Base-by-base conservation (phyloP, 257 asterid genomes). In the Eucommia ulmoides region DNA sequence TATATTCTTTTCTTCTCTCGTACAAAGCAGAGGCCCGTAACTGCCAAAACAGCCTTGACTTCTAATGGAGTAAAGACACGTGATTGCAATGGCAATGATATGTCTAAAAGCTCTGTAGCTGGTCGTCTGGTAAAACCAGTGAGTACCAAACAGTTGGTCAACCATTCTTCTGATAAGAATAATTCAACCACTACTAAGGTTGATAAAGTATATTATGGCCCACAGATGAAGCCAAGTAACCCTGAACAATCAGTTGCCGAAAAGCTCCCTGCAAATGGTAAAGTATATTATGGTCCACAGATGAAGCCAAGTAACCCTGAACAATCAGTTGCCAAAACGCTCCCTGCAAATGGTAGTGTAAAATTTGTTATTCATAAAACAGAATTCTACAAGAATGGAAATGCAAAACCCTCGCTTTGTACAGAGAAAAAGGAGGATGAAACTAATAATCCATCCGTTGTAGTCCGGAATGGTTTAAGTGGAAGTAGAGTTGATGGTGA, bases 1-100 rank as follows among this genome's bases (percentile, higher is more conserved):
- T 86, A 91, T 66, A 76, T 91, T 42, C 96, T 91, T 54, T 91
- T 86, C 80, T 86, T 74, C 64, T 72, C 89, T 64, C 97, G 99
- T 51, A 66, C 82, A 48, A 81, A 91, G 61, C 97, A 81, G 69
- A 86, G 93, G 78, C 80, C 83, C 25, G 77, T 53, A 51, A 33
- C 68, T 61, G 24, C 57, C 50, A 75, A 68, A 63, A 56, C 67
- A 38, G 77, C 77, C 55, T 56, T 47, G 53, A 65, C 60, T 52
- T 63, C 74, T 41, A 82, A 81, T 81, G 92, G 84, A 60, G 66
- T 67, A 21, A 82, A 69, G 69, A 55, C 70, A 50, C 68, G 67
- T 19, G 81, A 70, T 62, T 56, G 79, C 33, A 82, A 83, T 66
- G 89, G 79, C 62, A 51, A 44, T 54, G 64, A 57, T 65, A 52